Evolutionary conservation across 2,329 filamentous ascomycete species (phyloP).

Genomic region (Aspergillus sojae): DNA sequence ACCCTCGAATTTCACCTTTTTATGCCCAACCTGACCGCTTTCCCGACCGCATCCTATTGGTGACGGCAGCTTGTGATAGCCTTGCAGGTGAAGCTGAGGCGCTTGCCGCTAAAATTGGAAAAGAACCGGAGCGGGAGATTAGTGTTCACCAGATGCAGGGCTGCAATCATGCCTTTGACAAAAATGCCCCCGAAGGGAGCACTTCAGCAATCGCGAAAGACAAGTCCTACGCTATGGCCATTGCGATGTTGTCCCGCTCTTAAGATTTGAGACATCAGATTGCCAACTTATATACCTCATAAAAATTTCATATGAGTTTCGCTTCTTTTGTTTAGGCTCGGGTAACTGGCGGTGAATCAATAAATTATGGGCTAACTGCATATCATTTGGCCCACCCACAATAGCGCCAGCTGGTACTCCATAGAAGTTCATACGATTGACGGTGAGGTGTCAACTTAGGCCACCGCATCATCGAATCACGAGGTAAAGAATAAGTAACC

Average conservation of each 20-base stretch:
- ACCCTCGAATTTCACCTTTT: constrained; percentile 37
- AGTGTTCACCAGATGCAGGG: constrained; percentile 36
- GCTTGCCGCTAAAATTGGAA: constrained; percentile 29
- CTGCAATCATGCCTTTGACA: constrained; percentile 45
- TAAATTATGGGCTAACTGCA: neutral
- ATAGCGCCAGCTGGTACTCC: neutral
- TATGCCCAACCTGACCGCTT: constrained; percentile 31
- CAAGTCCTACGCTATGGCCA: constrained; percentile 37
- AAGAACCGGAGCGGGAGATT: constrained; percentile 26
- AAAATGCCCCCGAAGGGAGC: constrained; percentile 31
- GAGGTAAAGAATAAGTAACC: neutral
- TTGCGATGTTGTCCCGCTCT: constrained; percentile 30
- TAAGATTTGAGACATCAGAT: neutral
- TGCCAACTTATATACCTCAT: neutral
- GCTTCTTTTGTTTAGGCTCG: neutral
- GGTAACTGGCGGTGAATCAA: constrained; percentile 6
- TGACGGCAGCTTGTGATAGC: constrained; percentile 34
- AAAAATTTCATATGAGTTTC: neutral
- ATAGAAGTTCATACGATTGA: neutral
- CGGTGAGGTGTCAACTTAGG: neutral
- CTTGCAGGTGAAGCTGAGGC: constrained; percentile 34
- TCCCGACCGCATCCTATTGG: constrained; percentile 32
- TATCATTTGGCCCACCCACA: neutral
- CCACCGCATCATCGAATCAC: constrained; percentile 3
- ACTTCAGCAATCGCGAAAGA: constrained; percentile 34